Evolutionary conservation across 495 filamentous ascomycete species (phyloP), one percentile per base, ranked within the genome.

Genomic region (Neurospora discreta): DNA sequence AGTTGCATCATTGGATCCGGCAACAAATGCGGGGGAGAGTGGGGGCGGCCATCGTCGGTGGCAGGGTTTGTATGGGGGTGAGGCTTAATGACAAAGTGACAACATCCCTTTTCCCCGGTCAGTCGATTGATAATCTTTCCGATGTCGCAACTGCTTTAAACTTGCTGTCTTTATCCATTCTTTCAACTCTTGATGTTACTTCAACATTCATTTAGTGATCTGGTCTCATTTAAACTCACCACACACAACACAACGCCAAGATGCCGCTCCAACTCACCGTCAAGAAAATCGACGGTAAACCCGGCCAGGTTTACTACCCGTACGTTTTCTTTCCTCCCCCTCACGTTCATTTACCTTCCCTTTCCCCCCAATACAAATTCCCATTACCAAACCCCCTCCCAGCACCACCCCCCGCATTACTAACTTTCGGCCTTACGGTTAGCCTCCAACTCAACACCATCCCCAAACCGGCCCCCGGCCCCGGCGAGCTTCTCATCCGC

Each of bases 251-350:
- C 15, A 11, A 33, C 13, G 9, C 60, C 73, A 81, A 20, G 38
- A 88, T 87, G 85, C 81, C 83, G 10, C 79, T 79, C 69, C 77
- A 80, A 40, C 77, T 88, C 68, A 85, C 80, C 23, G 78, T 90
- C 68, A 81, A 87, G 73, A 83, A 88, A 46, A 77, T 84, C 39
- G 85, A 87, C 20, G 80, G 93, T 74, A 95, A 94, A 80, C 93
- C 93, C 11, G 93, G 94, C 65, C 84, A 95, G 80, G 93, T 97
- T 68, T 97, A 93, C 81, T 92, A 93, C 75, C 90, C 91, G 81
- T 90, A 75, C 77, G 82, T 76, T 67, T 74, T 71, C 6, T 3
- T 36, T 36, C 6, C 33, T 70, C 77, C 68, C 68, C 10, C 39
- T 39, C 11, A 30, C 23, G 23, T 36, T 11, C 18, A 36, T 5